Conservation (phyloP, 2,329 filamentous ascomycete species). For the Leptographium procerum region DNA sequence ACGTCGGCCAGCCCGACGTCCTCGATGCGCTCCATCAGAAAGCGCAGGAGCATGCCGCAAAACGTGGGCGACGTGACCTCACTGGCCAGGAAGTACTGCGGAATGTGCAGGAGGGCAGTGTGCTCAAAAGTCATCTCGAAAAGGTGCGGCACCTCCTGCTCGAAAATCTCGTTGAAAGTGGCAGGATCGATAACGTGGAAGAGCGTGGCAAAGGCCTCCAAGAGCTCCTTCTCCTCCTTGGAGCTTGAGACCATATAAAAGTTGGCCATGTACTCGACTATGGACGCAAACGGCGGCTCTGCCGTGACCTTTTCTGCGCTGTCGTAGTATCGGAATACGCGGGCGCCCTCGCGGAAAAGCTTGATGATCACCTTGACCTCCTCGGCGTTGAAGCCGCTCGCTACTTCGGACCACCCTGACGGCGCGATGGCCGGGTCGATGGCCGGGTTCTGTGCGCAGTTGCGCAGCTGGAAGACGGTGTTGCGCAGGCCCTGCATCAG, state of each 20-base stretch:
- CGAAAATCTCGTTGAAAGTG: conserved; percentile 97
- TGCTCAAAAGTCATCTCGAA: conserved; percentile 99
- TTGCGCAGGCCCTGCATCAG: conserved; percentile 92
- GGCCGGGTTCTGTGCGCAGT: conserved; percentile 65
- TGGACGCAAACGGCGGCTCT: conserved; percentile 65
- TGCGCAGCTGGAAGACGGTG: conserved; percentile 87
- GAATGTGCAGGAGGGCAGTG: conserved; percentile 83
- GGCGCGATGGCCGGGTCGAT: conserved; percentile 73
- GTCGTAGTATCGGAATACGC: conserved; percentile 94
- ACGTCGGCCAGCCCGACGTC: conserved; percentile 88
- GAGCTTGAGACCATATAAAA: conserved; percentile 89
- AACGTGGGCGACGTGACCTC: conserved; percentile 97
- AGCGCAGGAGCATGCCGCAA: conserved; percentile 94
- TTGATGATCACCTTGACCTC: conserved; percentile 96
- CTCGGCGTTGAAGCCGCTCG: conserved; percentile 92
- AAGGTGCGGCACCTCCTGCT: conserved; percentile 89
- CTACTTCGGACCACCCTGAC: conserved; percentile 87
- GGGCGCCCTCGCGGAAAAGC: conserved; percentile 89
- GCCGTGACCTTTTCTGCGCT: conserved; percentile 53
- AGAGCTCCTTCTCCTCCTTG: conserved; percentile 92
- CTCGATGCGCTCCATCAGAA: conserved; percentile 92
- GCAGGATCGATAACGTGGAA: conserved; percentile 98
- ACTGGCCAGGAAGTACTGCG: conserved; percentile 97
- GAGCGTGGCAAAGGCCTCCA: conserved; percentile 95
- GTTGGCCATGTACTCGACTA: conserved; percentile 86